Conservation (phyloP, 441 rosid species). For the Adansonia gregorii region DNA sequence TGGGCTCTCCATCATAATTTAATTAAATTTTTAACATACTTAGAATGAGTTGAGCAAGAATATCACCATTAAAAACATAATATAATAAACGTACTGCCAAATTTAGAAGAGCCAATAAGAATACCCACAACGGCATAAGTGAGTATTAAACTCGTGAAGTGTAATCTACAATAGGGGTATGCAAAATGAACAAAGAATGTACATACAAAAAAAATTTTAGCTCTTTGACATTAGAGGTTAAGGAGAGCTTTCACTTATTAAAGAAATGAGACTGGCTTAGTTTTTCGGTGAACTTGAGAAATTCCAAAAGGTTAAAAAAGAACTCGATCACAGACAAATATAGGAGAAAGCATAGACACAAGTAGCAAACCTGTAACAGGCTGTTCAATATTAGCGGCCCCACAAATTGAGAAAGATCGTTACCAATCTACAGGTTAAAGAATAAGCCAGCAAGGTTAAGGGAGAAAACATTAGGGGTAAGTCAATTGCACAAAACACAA, state of each 20-base stretch:
- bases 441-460: slow-evolving; percentile 18
- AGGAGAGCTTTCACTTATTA: background rate
- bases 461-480: slow-evolving; percentile 11
- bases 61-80: background rate
- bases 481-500: slow-evolving; percentile 20
- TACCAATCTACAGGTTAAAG: slow-evolving; percentile 64
- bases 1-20: slow-evolving; percentile 10
- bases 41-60: background rate
- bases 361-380: slow-evolving; percentile 75
- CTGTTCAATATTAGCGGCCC: slow-evolving; percentile 91
- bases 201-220: background rate
- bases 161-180: background rate
- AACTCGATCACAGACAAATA: slow-evolving; percentile 5
- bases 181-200: slow-evolving; percentile 1
- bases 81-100: background rate
- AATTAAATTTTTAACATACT: background rate
- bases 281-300: background rate
- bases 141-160: slow-evolving; percentile 2
- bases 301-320: background rate
- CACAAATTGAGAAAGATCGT: slow-evolving; percentile 93
- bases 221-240: background rate
- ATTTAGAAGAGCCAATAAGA: slow-evolving; percentile 11
- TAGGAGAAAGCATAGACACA: slow-evolving; percentile 19
- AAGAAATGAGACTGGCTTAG: background rate
- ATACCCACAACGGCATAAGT: background rate